These are phyloP conservation scores for Wickerhamiella azyma DNA, from an alignment of 805 yeast genomes.

Conservation along the genomic window DNA sequence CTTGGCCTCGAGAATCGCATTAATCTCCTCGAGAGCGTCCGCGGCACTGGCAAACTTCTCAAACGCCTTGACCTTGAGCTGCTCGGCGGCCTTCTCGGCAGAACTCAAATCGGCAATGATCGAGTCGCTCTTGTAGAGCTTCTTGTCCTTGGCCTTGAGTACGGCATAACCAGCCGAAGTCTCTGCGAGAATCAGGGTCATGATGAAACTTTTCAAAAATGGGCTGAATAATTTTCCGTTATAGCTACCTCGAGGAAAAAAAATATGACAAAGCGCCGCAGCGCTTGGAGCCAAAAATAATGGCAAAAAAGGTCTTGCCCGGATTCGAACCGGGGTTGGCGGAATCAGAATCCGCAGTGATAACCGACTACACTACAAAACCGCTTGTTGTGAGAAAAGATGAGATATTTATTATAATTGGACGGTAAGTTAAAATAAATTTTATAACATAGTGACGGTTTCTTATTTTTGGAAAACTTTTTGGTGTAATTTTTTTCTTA, in stretches of 20 bases:
- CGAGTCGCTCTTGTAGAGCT: conserved; percentile 73
- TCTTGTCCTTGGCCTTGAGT: conserved; percentile 93
- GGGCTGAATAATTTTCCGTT: not conserved
- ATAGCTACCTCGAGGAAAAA: not conserved
- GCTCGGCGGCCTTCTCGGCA: conserved; percentile 73
- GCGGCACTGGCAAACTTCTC: conserved; percentile 92
- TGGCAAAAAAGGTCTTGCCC: conserved; percentile 12
- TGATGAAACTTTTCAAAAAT: conserved; percentile 9
- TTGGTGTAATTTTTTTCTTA: too few species aligned
- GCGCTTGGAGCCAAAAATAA: not conserved
- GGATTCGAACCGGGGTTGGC: conserved; percentile 28
- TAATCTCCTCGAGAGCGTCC: conserved; percentile 90
- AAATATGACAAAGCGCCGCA: not conserved
- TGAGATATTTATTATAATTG: too few species aligned
- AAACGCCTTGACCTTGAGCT: conserved; percentile 88
- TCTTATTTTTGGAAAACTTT: too few species aligned
- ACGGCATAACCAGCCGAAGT: conserved; percentile 98
- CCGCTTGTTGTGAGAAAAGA: conserved; percentile 6
- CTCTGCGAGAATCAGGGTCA: conserved; percentile 62
- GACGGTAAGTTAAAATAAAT: too few species aligned
- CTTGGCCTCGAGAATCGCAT: conserved; percentile 82
- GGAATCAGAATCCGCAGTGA: conserved; percentile 24
- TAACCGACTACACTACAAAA: conserved; percentile 19
- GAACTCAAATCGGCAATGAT: conserved; percentile 65
- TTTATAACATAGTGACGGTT: too few species aligned